Conservation (phyloP, 1,139 yeast species). For the Saccharomycopsis phalli region DNA sequence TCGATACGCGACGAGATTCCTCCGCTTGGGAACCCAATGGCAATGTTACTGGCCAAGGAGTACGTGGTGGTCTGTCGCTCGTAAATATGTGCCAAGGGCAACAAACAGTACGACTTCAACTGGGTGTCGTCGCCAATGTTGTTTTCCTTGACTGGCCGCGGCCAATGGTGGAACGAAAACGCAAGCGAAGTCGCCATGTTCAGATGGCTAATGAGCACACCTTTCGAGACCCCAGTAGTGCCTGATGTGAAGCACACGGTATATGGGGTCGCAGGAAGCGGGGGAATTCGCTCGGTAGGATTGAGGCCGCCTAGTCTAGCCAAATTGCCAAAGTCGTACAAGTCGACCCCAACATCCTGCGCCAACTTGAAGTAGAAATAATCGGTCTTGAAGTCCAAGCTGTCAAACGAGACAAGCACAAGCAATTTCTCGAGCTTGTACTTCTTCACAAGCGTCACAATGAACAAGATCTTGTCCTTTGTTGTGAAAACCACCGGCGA, state of each 20-base stretch:
- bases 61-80: conserved; percentile 27
- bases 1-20: conserved; percentile 30
- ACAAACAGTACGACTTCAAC: conserved; percentile 26
- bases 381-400: conserved; percentile 26
- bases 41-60: conserved; percentile 25
- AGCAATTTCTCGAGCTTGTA: conserved; percentile 22
- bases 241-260: conserved; percentile 48
- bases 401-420: conserved; percentile 31
- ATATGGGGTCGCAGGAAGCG: conserved; percentile 35
- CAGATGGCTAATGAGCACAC: conserved; percentile 39
- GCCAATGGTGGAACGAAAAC: conserved; percentile 24
- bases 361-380: conserved; percentile 16
- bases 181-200: conserved; percentile 36
- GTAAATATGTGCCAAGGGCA: conserved; percentile 44
- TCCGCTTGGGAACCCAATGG: conserved; percentile 27
- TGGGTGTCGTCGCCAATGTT: conserved; percentile 18
- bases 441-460: conserved; percentile 32
- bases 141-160: conserved; percentile 23
- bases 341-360: conserved; percentile 20
- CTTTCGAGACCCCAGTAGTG: conserved; percentile 47
- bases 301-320: conserved; percentile 31
- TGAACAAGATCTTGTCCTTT: conserved; percentile 36
- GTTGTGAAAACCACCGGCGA: conserved; percentile 46
- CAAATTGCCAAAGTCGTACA: conserved; percentile 32
- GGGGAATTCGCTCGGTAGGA: conserved; percentile 30